Evolutionary conservation across 2,329 filamentous ascomycete genomes (phyloP), one percentile per base, ranked within the genome.

Genomic region (Juglanconis sp.): DNA sequence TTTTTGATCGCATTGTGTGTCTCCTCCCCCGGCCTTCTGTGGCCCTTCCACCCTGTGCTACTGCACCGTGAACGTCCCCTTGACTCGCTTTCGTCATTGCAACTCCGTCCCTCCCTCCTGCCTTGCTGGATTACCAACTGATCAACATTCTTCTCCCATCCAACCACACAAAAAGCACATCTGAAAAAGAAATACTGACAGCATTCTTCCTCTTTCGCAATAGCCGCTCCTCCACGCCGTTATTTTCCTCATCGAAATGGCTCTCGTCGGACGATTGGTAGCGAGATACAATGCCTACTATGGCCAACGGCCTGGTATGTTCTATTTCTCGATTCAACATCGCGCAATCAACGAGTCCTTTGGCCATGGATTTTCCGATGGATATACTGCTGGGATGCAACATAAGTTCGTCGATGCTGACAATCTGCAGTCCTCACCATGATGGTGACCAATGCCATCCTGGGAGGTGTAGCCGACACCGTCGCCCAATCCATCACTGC

Each of bases 381-480:
- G 49, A 7, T 17, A 30, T 11, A 15, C 32, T 54, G 30, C 11
- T 49, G 2, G 35, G 10, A 1, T 32, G 34, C 53, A 8, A 17
- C 24, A 11, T 3, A 40, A 40, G 24, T 24, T 24, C 13, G 17
- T 60, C 31, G 53, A 50, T 65, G 56, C 52, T 59, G 38, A 35
- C 32, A n/a, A 38, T 61, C 42, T 55, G 61, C 72, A 90, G 91
- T 99, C 47, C 85, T 99, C 70, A 99, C 95, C 64, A 99, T 96
- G 76, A 99, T 99, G 94, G 91, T 97, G 72, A 96, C 94, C 73
- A 99, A 99, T 79, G 91, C 95, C 67, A 89, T 98, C 59, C 87
- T 99, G 61, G 92, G 92, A 77, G 95, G 95, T 68, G 89, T 99
- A 67, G 95, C 95, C 75, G 95, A 99, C 76, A 98, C 95, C 38